These are phyloP conservation scores for Hylodesmum podocarpum DNA, from an alignment of 306 rosid species.

Conservation along the genomic window DNA sequence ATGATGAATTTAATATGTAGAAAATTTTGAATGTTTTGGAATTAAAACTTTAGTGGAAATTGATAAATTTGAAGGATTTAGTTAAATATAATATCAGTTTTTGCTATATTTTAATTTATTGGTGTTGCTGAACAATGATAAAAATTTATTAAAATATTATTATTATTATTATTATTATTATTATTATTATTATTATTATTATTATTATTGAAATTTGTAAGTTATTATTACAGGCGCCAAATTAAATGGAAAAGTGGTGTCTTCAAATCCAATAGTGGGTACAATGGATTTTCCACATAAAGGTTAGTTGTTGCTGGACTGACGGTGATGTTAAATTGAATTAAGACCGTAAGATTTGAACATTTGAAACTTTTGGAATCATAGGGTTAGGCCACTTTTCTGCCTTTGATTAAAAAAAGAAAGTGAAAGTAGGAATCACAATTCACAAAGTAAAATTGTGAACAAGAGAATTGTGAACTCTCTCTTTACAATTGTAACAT, in stretches of 20 bases:
- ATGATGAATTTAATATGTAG: background rate
- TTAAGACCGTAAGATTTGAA: background rate
- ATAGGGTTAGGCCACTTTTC: background rate
- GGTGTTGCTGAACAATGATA: no score
- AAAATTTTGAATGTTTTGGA: no score
- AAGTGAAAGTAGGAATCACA: background rate
- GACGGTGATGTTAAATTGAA: background rate
- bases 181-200: background rate
- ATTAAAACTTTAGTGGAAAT: no score
- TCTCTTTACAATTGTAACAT: no score
- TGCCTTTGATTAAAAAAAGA: background rate
- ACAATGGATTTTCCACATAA: background rate
- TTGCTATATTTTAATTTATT: background rate
- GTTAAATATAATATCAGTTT: no score
- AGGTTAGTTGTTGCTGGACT: background rate
- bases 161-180: background rate
- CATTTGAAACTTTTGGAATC: background rate
- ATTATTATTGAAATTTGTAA: background rate
- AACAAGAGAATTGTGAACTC: no score
- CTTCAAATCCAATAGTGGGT: background rate
- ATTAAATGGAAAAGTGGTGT: background rate
- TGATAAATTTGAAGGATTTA: no score
- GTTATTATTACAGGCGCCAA: background rate
- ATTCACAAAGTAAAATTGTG: no score
- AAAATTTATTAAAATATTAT: background rate